phyloP scores from a whole-genome alignment of 441 rosid species.

The Jatropha podagrica region DNA sequence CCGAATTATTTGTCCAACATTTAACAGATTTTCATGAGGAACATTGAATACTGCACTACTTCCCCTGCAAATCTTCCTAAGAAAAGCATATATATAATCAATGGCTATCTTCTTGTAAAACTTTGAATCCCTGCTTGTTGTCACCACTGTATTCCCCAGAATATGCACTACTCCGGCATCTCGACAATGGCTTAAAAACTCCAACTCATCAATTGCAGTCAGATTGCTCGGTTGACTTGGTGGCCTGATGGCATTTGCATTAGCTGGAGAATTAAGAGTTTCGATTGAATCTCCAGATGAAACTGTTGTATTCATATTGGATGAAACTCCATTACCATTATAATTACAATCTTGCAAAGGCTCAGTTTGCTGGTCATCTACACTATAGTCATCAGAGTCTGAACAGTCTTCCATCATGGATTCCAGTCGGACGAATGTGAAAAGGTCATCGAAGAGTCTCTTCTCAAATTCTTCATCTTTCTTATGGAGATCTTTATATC shows the following conservation, averaged over 20 bases:
- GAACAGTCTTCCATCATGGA: slow-evolving; percentile 83
- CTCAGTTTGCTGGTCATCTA: slow-evolving; percentile 52
- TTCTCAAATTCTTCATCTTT: slow-evolving; percentile 85
- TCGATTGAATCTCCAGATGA: slow-evolving; percentile 64
- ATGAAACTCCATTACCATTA: neutral
- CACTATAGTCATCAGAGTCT: slow-evolving; percentile 67
- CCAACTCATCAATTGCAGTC: slow-evolving; percentile 61
- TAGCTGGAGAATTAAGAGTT: slow-evolving; percentile 36
- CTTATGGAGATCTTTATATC: slow-evolving; percentile 88
- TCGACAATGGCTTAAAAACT: slow-evolving; percentile 58
- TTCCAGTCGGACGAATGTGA: slow-evolving; percentile 68
- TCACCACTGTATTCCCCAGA: slow-evolving; percentile 77
- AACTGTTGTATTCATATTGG: slow-evolving; percentile 22
- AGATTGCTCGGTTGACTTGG: slow-evolving; percentile 44
- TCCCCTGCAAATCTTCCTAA: slow-evolving; percentile 85
- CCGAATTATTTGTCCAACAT: slow-evolving; percentile 66
- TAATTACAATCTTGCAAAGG: slow-evolving; percentile 40
- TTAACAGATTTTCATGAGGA: slow-evolving; percentile 87
- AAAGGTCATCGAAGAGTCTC: slow-evolving; percentile 63
- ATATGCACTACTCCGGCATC: slow-evolving; percentile 92
- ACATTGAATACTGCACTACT: slow-evolving; percentile 74
- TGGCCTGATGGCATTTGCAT: slow-evolving; percentile 31
- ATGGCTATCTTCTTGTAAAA: slow-evolving; percentile 74
- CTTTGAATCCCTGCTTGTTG: slow-evolving; percentile 72
- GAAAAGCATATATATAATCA: slow-evolving; percentile 78